These are phyloP conservation scores for Naganishia vaughanmartiniae DNA, from an alignment of 768 basidiomycete genomes.

Conservation along the genomic window DNA sequence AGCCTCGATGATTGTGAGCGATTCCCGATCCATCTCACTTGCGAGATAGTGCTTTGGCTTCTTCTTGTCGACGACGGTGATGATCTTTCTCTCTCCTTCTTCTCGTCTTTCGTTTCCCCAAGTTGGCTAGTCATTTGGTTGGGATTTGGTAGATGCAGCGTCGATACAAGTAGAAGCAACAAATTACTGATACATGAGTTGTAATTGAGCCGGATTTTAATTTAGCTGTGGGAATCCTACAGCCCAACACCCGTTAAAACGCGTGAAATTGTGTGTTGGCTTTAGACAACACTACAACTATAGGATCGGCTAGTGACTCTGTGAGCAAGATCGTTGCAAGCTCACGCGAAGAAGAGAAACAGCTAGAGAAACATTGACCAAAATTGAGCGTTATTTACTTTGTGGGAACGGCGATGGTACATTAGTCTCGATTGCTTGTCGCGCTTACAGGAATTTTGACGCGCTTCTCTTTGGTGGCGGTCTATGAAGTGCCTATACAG, in stretches of 20 bases:
- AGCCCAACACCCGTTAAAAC: too few relatives aligned
- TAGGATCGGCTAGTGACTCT: too few relatives aligned
- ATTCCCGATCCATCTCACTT: neutral
- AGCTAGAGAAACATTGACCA: too few relatives aligned
- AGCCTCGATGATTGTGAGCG: neutral
- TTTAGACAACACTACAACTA: conserved; percentile 8
- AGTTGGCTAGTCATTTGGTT: too few relatives aligned
- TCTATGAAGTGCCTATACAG: too few relatives aligned
- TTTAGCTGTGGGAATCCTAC: conserved; percentile 11
- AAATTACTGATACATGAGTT: neutral
- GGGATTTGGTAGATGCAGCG: neutral
- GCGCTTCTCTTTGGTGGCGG: conserved; percentile 19
- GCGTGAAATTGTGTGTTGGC: conserved; percentile 17
- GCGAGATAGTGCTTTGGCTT: neutral
- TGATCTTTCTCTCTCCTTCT: neutral
- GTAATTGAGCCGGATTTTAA: conserved; percentile 2
- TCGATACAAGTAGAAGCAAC: neutral
- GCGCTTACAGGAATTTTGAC: conserved; percentile 19
- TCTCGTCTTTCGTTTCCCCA: neutral
- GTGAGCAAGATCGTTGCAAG: too few relatives aligned
- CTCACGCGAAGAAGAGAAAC: too few relatives aligned
- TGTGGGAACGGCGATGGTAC: conserved; percentile 20
- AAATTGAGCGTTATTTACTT: conserved; percentile 22
- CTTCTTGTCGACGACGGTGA: conserved; percentile 7
- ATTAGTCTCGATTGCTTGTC: too few relatives aligned